phyloP scores from a whole-genome alignment of 176 grass and related monocot genomes.

The Leersia perrieri region DNA sequence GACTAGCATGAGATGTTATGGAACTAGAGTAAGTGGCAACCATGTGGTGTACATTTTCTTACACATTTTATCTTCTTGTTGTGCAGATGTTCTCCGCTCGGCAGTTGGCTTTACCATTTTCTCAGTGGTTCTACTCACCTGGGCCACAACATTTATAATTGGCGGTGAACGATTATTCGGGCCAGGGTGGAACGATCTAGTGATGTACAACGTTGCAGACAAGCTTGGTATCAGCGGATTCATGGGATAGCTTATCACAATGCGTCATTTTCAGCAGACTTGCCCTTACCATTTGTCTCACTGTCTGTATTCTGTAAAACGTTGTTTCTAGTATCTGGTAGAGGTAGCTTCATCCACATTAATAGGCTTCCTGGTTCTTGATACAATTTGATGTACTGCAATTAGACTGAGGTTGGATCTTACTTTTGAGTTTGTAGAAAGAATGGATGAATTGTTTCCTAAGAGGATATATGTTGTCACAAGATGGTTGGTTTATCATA shows the following conservation, averaged over 20 bases:
- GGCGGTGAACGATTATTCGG: constrained; percentile 80
- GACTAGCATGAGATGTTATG: background rate
- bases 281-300: background rate
- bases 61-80: background rate
- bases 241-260: constrained; percentile 44
- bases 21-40: background rate
- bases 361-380: background rate
- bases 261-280: background rate
- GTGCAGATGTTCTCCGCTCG: constrained; percentile 78
- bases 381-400: background rate
- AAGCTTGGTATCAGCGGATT: constrained; percentile 67
- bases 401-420: background rate
- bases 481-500: background rate
- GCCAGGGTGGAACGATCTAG: constrained; percentile 75
- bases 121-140: constrained; percentile 58
- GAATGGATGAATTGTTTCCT: background rate
- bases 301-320: background rate
- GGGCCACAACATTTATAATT: constrained; percentile 68
- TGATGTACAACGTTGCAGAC: constrained; percentile 89
- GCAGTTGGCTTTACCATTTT: constrained; percentile 68
- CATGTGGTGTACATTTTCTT: background rate
- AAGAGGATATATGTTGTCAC: background rate
- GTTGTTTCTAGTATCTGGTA: background rate
- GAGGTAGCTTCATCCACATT: background rate
- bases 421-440: background rate